These are phyloP conservation scores for Tylopilus orsonianus DNA, from an alignment of 1,284 basidiomycete genomes.

Conservation along the genomic window DNA sequence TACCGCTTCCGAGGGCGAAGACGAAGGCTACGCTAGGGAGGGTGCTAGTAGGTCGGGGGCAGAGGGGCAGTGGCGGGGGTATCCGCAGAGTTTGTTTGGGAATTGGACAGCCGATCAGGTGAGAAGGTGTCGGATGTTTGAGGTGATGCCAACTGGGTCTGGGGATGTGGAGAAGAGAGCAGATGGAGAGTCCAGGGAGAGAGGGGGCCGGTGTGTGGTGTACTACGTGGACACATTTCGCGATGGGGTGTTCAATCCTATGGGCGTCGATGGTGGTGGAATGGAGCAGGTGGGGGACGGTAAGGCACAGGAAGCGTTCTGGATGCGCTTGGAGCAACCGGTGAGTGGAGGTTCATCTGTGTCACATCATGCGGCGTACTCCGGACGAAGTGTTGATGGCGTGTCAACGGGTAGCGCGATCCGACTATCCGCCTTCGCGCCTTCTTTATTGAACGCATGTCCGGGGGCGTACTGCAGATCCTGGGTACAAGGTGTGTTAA, in stretches of 20 bases:
- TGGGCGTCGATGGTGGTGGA: too few relatives aligned
- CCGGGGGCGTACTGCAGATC: slow-evolving; percentile 46
- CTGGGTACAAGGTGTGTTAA: slow-evolving; percentile 38
- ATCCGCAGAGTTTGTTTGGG: slow-evolving; percentile 44
- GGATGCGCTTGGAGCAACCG: background rate
- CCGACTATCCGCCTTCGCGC: slow-evolving; percentile 38
- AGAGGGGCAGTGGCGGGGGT: slow-evolving; percentile 24
- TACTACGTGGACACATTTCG: slow-evolving; percentile 40
- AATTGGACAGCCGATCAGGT: slow-evolving; percentile 47
- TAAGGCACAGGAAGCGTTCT: background rate
- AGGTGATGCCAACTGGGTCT: slow-evolving; percentile 1
- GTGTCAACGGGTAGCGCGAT: slow-evolving; percentile 25
- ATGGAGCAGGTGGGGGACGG: background rate
- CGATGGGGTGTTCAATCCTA: slow-evolving; percentile 21
- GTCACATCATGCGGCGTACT: too few relatives aligned
- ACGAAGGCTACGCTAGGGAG: background rate
- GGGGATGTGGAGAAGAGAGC: background rate
- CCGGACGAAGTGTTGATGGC: background rate
- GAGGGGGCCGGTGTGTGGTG: slow-evolving; percentile 11
- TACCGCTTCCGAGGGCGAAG: background rate
- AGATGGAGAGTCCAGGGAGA: too few relatives aligned
- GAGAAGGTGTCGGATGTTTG: slow-evolving; percentile 26
- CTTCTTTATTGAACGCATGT: slow-evolving; percentile 45
- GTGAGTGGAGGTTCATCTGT: too few relatives aligned
- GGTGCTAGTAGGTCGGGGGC: background rate